phyloP scores from a whole-genome alignment of 2,329 filamentous ascomycete genomes.

The Talaromyces albobiverticillius region DNA sequence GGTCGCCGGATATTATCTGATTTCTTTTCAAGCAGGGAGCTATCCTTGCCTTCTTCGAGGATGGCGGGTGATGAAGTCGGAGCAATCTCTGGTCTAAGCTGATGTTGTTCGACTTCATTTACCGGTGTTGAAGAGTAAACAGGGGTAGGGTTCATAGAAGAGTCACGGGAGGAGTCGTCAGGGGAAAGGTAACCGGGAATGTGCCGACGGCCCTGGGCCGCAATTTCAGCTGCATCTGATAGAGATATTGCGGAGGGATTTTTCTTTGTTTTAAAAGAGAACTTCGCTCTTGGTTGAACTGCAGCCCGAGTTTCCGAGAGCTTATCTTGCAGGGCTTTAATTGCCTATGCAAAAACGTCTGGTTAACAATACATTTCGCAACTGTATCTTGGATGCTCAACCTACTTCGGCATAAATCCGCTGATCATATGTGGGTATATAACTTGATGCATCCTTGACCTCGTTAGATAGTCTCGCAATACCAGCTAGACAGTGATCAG shows the following conservation, averaged over 20 bases:
- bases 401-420: conserved; percentile 75
- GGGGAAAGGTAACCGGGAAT: conserved; percentile 43
- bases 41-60: conserved; percentile 20
- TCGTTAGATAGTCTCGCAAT: conserved; percentile 80
- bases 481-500: conserved; percentile 73
- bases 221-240: conserved; percentile 55
- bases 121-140: conserved; percentile 35
- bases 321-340: conserved; percentile 78
- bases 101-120: conserved; percentile 33
- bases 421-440: conserved; percentile 85
- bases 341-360: conserved; percentile 50
- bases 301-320: conserved; percentile 67
- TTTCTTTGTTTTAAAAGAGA: conserved; percentile 71
- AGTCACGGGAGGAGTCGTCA: conserved; percentile 41
- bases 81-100: conserved; percentile 33
- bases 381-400: background rate
- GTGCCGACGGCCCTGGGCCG: conserved; percentile 45
- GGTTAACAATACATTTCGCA: conserved; percentile 20
- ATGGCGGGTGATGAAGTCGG: conserved; percentile 34
- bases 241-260: conserved; percentile 55
- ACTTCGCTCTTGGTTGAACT: conserved; percentile 73
- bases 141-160: conserved; percentile 34
- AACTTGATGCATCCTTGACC: conserved; percentile 77
- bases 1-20: conserved; percentile 45
- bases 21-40: conserved; percentile 17